Base-by-base conservation (phyloP, 306 rosid genomes). In the Trifolium subterraneum region DNA sequence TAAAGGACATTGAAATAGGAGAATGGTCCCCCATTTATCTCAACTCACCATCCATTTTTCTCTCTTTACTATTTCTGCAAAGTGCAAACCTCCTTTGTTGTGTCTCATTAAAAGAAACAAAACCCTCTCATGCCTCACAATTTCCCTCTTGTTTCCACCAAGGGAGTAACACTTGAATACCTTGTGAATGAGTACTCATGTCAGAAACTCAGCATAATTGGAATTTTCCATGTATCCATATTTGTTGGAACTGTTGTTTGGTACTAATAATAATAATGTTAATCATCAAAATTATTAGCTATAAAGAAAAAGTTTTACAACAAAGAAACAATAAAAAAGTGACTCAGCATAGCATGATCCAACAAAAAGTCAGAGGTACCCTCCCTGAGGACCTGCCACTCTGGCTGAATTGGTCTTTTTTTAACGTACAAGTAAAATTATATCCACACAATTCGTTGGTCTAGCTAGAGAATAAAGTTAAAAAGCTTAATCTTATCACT, bases 61-160 rank as follows among this genome's bases (percentile, higher is more conserved):
- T 64, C 23, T 48, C 25, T 3, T 33, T 62, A 55, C 19, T 22
- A 55, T 20, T 20, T 55, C 67, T 62, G 13, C 23, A 61, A 29
- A 61, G 68, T 20, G 5, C 0, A 55, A 27, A 60, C 10, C 25
- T 74, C 10, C 25, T 36, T 36, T 36, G 39, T 47, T 45, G 84
- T 88, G 93, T 88, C 84, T 88, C 90, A 80, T 82, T 86, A 86
- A 86, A 88, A 82, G 93, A 84, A 86, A 84, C 93, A 84, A 82
- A 82, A 54, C 83, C 79, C 54, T 78, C 82, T 79, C 68, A 47
- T 77, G 83, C 66, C 79, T 79, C 69, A 6, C 78, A 76, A 70
- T 58, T 68, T 81, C 81, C 78, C 20, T 56, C 77, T 74, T 80
- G 76, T 69, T 69, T 76, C 77, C 48, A 72, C 63, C 45, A 63